Conservation (phyloP, 768 basidiomycete species). For the Rhodotorula sphaerocarpa region DNA sequence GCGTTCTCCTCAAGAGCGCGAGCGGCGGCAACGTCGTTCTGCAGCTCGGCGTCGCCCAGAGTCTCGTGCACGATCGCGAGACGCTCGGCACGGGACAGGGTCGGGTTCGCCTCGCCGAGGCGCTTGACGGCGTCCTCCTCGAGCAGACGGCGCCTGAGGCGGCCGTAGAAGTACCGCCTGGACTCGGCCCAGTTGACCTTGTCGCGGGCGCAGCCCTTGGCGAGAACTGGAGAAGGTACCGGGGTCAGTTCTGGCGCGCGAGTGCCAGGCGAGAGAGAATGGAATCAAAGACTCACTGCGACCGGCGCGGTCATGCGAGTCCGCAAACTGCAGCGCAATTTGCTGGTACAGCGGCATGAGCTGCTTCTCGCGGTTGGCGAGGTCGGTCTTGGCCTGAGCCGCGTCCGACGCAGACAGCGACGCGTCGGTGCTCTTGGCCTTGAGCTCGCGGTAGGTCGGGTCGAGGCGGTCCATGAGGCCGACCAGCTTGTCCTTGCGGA, state of each 20-base stretch:
- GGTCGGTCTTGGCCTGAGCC: constrained; percentile 57
- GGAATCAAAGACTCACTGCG: constrained; percentile 6
- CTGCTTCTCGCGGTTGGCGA: constrained; percentile 67
- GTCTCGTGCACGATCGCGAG: constrained; percentile 40
- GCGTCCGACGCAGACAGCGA: constrained; percentile 68
- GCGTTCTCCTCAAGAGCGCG: constrained; percentile 39
- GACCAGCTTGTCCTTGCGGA: constrained; percentile 88
- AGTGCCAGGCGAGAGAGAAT: background rate
- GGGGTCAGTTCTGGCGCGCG: background rate
- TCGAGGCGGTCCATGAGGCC: constrained; percentile 90
- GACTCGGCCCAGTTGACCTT: constrained; percentile 37
- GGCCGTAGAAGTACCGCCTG: constrained; percentile 45
- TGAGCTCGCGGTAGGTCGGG: constrained; percentile 66
- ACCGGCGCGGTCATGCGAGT: constrained; percentile 65
- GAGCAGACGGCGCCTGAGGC: constrained; percentile 42
- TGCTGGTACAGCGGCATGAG: constrained; percentile 87
- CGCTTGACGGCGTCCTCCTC: constrained; percentile 41
- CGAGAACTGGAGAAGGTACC: constrained; percentile 22
- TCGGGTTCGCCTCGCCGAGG: constrained; percentile 44
- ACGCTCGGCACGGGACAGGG: constrained; percentile 43
- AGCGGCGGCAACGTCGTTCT: constrained; percentile 38
- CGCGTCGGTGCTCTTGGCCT: constrained; percentile 67
- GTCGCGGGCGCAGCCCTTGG: constrained; percentile 40
- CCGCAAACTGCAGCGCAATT: constrained; percentile 85
- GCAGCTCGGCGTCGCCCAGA: constrained; percentile 35